Evolutionary conservation across 768 basidiomycete genomes (phyloP).

Genomic region (Mycena galericulata): DNA sequence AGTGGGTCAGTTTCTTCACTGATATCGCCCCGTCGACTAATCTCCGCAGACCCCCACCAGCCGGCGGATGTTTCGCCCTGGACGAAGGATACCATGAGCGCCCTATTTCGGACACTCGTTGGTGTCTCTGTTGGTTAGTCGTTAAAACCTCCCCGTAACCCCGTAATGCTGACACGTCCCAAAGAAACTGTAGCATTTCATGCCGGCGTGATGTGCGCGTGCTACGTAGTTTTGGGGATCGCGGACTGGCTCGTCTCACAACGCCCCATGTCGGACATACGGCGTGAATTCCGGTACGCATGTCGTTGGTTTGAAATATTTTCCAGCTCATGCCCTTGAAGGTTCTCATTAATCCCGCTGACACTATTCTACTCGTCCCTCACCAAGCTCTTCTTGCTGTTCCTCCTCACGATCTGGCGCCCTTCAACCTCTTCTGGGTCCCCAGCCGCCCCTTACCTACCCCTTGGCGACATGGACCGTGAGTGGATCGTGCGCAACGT

Average conservation of each 20-base stretch:
- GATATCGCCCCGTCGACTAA: background rate
- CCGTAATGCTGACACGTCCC: background rate
- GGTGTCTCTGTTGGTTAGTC: constrained; percentile 70
- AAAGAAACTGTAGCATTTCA: constrained; percentile 87
- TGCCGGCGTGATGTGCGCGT: constrained; percentile 69
- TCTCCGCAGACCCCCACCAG: constrained; percentile 52
- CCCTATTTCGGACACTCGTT: constrained; percentile 69
- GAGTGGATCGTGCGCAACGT: constrained; percentile 89
- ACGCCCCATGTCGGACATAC: constrained; percentile 60
- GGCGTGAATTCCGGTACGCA: constrained; percentile 73
- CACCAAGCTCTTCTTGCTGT: constrained; percentile 79
- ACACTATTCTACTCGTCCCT: constrained; percentile 74
- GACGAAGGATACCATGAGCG: constrained; percentile 60
- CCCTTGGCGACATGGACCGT: constrained; percentile 83
- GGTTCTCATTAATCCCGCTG: constrained; percentile 2
- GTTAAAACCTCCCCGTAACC: background rate
- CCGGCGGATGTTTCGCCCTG: constrained; percentile 57
- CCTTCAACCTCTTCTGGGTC: constrained; percentile 53
- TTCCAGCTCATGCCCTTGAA: no score
- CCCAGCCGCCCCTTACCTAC: constrained; percentile 60
- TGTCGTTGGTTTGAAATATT: no score
- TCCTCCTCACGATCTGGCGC: constrained; percentile 84
- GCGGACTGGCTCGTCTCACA: constrained; percentile 50
- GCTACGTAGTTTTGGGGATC: constrained; percentile 60
- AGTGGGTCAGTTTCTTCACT: constrained; percentile 53